Evolutionary conservation across 2,329 filamentous ascomycete species (phyloP).

Genomic region (Sarocladiaceae sp.): DNA sequence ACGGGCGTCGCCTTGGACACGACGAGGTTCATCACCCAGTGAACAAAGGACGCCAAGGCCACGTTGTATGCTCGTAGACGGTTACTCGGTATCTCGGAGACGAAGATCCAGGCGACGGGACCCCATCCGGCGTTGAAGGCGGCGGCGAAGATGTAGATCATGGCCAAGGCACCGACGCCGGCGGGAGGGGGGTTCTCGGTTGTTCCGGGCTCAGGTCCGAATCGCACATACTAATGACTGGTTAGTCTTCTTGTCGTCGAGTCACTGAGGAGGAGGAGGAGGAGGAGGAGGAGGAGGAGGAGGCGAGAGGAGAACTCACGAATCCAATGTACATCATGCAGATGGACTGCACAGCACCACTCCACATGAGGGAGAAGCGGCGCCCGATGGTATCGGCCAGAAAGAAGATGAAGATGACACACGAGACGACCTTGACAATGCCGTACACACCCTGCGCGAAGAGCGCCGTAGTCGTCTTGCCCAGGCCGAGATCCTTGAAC

Average conservation of each 20-base stretch:
- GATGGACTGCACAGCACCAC: constrained; percentile 19
- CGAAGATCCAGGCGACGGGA: constrained; percentile 43
- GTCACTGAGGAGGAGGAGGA: background rate
- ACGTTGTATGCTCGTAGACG: constrained; percentile 54
- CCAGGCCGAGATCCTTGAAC: constrained; percentile 52
- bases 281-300: background rate
- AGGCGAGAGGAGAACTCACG: constrained; percentile 11
- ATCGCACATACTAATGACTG: constrained; percentile 40
- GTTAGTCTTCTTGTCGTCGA: background rate
- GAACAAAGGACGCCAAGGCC: constrained; percentile 52
- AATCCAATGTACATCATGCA: constrained; percentile 57
- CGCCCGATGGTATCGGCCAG: constrained; percentile 59
- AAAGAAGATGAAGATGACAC: constrained; percentile 54
- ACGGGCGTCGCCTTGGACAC: constrained; percentile 53
- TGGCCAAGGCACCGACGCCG: constrained; percentile 48
- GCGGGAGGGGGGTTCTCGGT: constrained; percentile 34
- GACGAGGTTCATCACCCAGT: constrained; percentile 61
- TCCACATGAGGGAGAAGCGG: constrained; percentile 27
- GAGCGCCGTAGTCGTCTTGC: constrained; percentile 44
- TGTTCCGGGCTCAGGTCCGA: constrained; percentile 30
- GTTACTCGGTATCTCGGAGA: constrained; percentile 56
- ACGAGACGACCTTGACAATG: constrained; percentile 58
- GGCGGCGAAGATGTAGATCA: constrained; percentile 57
- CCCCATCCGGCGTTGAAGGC: constrained; percentile 60
- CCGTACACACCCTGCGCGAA: constrained; percentile 65